Base-by-base conservation (phyloP, 306 rosid genomes). In the Citrullus mucosospermus region DNA sequence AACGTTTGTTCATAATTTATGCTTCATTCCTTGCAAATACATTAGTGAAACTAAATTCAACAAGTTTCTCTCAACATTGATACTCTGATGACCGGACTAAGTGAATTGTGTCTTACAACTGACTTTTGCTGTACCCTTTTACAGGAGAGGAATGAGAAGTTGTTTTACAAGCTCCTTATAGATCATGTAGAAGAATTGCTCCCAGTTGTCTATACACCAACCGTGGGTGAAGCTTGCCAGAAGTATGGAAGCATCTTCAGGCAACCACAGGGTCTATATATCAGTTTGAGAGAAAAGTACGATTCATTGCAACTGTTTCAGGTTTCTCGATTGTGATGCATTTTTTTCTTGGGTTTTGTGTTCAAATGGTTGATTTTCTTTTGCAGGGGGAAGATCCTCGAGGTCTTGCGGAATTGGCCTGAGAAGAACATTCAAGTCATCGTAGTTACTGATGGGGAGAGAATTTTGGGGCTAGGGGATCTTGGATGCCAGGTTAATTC, bases 151-250 rank as follows among this genome's bases (percentile, higher is more conserved):
- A 95, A 95, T 51, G 91, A 95, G 84, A 92, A 83, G 82, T 78
- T 95, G 85, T 95, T 95, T 83, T 95, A 95, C 83, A 92, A 82
- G 82, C 85, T 95, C 81, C 91, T 95, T 46, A 83, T 92, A 65
- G 90, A 91, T 10, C 86, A 95, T 85, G 93, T 95, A 61, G 98
- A 95, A 91, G 98, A 95, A 87, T 84, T 92, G 80, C 97, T 95
- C 25, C 98, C 98, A 18, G 84, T 95, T 83, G 97, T 95, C 39
- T 95, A 95, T 82, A 95, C 98, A 46, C 98, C 98, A 73, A 92
- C 97, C 2, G 98, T 95, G 17, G 98, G 98, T 76, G 98, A 95
- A 85, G 98, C 98, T 80, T 95, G 98, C 85, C 98, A 95, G 88
- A 89, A 95, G 84, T 95, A 95, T 80, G 98, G 98, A 43, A 87